Conservation (phyloP, 352 stramenopile species). For the Phytophthora sp. region DNA sequence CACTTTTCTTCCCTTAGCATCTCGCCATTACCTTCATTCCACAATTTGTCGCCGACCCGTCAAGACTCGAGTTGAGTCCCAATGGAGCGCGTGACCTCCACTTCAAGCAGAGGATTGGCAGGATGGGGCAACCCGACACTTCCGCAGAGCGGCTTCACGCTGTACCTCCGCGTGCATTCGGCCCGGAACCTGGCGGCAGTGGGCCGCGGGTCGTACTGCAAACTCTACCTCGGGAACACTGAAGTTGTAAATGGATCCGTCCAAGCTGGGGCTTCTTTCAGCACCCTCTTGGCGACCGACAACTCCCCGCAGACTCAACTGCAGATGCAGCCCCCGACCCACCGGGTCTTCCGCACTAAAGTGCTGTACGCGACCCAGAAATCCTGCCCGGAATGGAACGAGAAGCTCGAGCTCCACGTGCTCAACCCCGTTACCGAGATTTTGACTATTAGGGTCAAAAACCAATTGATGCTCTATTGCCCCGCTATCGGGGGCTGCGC, state of each 20-base stretch:
- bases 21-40: conserved; percentile 16
- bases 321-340: conserved; percentile 17
- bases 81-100: conserved; percentile 28
- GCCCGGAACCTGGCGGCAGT: conserved; percentile 52
- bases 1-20: conserved; percentile 19
- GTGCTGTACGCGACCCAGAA: conserved; percentile 45
- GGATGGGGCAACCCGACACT: conserved; percentile 34
- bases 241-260: conserved; percentile 50
- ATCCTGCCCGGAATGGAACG: conserved; percentile 67
- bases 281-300: conserved; percentile 23
- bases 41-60: conserved; percentile 9
- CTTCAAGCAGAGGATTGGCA: conserved; percentile 24
- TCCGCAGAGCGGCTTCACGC: conserved; percentile 41
- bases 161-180: conserved; percentile 73
- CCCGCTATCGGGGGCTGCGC: conserved; percentile 61
- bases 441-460: conserved; percentile 72
- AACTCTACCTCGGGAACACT: conserved; percentile 67
- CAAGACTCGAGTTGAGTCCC: too few species aligned
- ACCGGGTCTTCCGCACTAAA: conserved; percentile 68
- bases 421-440: conserved; percentile 58
- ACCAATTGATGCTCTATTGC: conserved; percentile 65
- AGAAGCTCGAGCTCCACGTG: conserved; percentile 74
- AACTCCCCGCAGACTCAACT: not conserved
- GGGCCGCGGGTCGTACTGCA: conserved; percentile 64
- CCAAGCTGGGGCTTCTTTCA: conserved; percentile 34